Base-by-base conservation (phyloP, 2,329 filamentous ascomycete genomes). In the Xylaria hypoxylon region DNA sequence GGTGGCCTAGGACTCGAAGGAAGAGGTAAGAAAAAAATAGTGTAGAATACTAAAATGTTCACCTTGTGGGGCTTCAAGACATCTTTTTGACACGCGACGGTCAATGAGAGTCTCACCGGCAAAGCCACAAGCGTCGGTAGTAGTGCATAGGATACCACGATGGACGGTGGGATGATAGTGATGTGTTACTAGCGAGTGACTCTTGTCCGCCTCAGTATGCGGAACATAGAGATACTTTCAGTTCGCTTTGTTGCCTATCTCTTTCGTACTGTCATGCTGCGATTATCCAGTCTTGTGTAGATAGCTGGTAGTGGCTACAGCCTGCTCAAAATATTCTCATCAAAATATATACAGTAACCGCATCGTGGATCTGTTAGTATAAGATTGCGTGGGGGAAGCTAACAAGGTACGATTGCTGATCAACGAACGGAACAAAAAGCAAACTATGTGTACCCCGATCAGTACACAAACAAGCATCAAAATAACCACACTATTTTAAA, bases 321-420 rank as follows among this genome's bases (percentile, higher is more conserved):
- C 35, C 7, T 50, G 28, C 33, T 55, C 13, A 38, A 55, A 22
- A 33, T 35, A 35, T 10, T 50, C 17, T 4, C 24, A 17, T 50
- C 38, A 48, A 38, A 38, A 38, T 13, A 38, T n/a, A 10, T 31
- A n/a, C 40, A 44, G 7, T n/a, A 19, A 44, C 17, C 15, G 15
- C 15, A 4, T 17, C 5, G 45, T 5, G 5, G 5, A 5, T 10
- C 10, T 17, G 51, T 24, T 42, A 55, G 52, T 28, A 55, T 15
- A 42, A 42, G 35, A 13, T 38, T 19, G 50, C 22, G n/a, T n/a
- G 35, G 33, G 51, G 40, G 22, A 31, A 59, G 47, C 53, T n/a
- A 44, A 28, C 13, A 31, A 31, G 19, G 33, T 42, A 40, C 28
- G 44, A 22, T 59, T 56, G 42, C 6, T 45, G 35, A 44, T 40